phyloP scores from a whole-genome alignment of 1,139 yeast species.

The Yamadazyma membranifaciens region DNA sequence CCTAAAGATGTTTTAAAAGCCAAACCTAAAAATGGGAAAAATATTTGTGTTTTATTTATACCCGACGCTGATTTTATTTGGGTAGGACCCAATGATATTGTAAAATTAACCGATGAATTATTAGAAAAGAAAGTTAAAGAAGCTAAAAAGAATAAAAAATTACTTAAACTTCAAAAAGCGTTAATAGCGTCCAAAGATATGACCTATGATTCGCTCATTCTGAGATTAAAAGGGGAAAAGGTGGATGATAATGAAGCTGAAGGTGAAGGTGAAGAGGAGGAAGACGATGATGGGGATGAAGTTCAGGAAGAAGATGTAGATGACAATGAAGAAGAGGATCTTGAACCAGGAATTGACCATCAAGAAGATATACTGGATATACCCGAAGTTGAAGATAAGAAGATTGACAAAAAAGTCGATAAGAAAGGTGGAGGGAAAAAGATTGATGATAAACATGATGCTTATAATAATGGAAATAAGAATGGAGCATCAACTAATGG shows the following conservation, averaged over 20 bases:
- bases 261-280: slow-evolving; percentile 21
- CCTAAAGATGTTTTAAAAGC: slow-evolving; percentile 32
- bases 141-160: slow-evolving; percentile 22
- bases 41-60: slow-evolving; percentile 45
- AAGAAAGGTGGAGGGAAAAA: slow-evolving; percentile 2
- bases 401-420: background rate
- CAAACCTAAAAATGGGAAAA: slow-evolving; percentile 37
- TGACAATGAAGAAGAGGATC: slow-evolving; percentile 12
- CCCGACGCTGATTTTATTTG: slow-evolving; percentile 51
- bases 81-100: slow-evolving; percentile 42
- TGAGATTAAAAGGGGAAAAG: slow-evolving; percentile 22
- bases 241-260: slow-evolving; percentile 30
- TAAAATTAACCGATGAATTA: slow-evolving; percentile 29
- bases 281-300: slow-evolving; percentile 15
- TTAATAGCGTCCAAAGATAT: slow-evolving; percentile 39
- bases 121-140: slow-evolving; percentile 28
- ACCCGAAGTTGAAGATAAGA: slow-evolving; percentile 12
- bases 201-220: slow-evolving; percentile 39
- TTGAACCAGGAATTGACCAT: background rate
- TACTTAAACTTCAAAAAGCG: slow-evolving; percentile 44
- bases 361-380: slow-evolving; percentile 13
- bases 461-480: background rate
- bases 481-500: too few species aligned
- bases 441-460: background rate
- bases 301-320: slow-evolving; percentile 11